phyloP scores from a whole-genome alignment of 2,329 filamentous ascomycete species.

The Penicillium janthinellum region DNA sequence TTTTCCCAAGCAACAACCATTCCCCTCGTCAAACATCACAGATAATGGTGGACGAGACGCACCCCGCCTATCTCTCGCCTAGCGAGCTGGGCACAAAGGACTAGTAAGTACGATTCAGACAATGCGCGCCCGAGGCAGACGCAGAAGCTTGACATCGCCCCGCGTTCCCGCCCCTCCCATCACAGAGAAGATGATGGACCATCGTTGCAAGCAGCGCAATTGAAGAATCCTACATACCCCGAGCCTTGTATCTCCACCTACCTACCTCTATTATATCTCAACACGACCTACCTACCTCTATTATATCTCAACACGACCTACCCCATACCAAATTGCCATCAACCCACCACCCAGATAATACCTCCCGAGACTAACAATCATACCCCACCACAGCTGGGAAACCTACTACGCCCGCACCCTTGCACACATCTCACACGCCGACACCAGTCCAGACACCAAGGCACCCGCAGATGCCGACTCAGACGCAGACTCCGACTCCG shows the following conservation, averaged over 20 bases:
- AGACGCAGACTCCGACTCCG: slow-evolving; percentile 62
- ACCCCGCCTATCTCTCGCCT: slow-evolving; percentile 70
- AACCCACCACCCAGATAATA: slow-evolving; percentile 2
- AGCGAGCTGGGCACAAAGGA: slow-evolving; percentile 84
- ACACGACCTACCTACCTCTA: too few species aligned
- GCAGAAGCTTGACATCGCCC: neutral
- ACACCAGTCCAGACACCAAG: slow-evolving; percentile 7
- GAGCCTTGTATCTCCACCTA: neutral
- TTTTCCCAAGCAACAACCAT: slow-evolving; percentile 17
- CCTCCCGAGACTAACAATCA: slow-evolving; percentile 10
- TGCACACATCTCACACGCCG: slow-evolving; percentile 35
- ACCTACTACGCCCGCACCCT: slow-evolving; percentile 49
- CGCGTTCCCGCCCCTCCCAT: slow-evolving; percentile 1
- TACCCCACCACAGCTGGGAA: slow-evolving; percentile 62
- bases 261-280: neutral
- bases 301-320: neutral
- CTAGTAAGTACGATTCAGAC: slow-evolving; percentile 63
- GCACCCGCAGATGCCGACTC: slow-evolving; percentile 55
- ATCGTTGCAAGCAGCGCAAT: neutral
- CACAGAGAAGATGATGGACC: neutral
- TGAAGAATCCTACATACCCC: neutral
- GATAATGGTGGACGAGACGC: slow-evolving; percentile 33
- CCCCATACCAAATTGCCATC: neutral
- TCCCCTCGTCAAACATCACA: slow-evolving; percentile 2
- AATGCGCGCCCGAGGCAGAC: neutral